Percentiles rank a stretch among this genome's conserved stretches.
Evolutionary conservation across 768 basidiomycete genomes (phyloP).

Genomic region (Amanita rubescens): DNA sequence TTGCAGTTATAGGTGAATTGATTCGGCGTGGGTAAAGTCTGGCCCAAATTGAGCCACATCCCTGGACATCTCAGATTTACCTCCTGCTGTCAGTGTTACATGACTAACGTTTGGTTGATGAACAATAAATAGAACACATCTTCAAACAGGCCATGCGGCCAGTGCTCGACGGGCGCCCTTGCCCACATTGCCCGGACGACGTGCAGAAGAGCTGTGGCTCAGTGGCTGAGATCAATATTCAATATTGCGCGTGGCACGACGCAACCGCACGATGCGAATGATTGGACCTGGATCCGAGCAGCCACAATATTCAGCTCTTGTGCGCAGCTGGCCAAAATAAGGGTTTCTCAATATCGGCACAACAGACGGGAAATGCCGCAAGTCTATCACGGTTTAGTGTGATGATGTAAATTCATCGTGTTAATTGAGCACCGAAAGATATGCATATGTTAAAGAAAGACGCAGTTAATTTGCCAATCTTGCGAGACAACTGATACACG

Average conservation of each 20-base stretch:
- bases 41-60: constrained; percentile 5
- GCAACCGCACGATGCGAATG: background rate
- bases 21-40: constrained; percentile 39
- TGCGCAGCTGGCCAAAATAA: too few relatives aligned
- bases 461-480: background rate
- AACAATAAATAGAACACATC: background rate
- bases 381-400: background rate
- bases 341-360: background rate
- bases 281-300: background rate
- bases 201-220: background rate
- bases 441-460: background rate
- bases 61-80: constrained; percentile 3
- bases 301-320: background rate
- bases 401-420: background rate
- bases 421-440: background rate
- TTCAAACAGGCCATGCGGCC: background rate
- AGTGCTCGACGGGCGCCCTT: background rate
- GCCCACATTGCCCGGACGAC: background rate
- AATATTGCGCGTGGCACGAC: background rate
- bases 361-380: background rate
- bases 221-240: background rate
- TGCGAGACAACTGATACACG: background rate
- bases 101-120: background rate
- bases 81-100: background rate
- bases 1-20: constrained; percentile 33